Percentiles rank a stretch among this genome's conserved stretches.
These are phyloP conservation scores for Chenopodium suecicum DNA, from an alignment of 148 eudicot species.

Conservation along the genomic window DNA sequence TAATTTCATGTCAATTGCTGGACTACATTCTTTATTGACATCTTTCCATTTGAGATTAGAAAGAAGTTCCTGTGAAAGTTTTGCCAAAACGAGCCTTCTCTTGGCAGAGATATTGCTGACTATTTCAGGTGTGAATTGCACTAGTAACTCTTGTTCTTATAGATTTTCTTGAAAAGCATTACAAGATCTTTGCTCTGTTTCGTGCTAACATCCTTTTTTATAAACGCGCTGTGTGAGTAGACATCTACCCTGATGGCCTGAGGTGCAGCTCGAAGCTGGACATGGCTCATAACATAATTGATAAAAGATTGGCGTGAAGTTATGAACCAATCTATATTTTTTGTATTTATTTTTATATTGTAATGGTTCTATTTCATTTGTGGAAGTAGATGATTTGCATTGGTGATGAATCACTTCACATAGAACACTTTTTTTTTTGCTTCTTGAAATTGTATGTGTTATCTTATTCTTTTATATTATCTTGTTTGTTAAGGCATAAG, in stretches of 20 bases:
- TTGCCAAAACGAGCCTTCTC: background rate
- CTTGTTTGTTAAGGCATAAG: background rate
- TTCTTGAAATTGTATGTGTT: background rate
- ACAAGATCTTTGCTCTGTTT: no score
- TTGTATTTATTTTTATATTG: no score
- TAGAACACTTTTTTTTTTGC: background rate
- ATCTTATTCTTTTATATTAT: no score
- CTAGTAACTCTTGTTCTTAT: background rate
- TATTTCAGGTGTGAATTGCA: background rate
- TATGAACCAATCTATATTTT: no score
- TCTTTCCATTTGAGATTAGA: background rate
- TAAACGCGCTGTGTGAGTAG: no score
- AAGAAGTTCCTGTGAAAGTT: background rate
- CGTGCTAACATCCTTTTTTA: background rate
- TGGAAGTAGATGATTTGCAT: background rate
- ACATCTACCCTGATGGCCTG: background rate
- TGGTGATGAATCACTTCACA: background rate
- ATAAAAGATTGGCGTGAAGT: no score
- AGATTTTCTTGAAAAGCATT: background rate
- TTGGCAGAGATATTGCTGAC: background rate
- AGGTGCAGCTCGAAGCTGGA: background rate
- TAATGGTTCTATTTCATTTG: background rate
- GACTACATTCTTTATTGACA: background rate
- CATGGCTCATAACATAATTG: no score
- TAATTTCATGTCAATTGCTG: background rate